Conservation (phyloP, 371 early-diverging fungal species). For the Dinochytrium kinnereticum region DNA sequence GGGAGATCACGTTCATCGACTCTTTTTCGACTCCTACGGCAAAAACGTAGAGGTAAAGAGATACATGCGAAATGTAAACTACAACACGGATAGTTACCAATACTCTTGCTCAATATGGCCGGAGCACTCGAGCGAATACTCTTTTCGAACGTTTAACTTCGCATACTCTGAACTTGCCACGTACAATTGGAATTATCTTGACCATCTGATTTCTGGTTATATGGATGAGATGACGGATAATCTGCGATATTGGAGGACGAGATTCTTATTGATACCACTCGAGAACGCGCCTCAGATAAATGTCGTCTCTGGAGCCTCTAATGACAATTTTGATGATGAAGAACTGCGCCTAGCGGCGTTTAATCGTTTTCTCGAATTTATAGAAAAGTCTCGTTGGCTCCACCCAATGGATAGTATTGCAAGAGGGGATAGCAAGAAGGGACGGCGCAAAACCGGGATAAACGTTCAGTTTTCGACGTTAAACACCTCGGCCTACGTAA, state of each 20-base stretch:
- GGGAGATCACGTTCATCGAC: constrained; percentile 82
- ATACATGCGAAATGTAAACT: constrained; percentile 76
- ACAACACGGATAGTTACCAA: constrained; percentile 58
- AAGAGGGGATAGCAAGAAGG: constrained; percentile 13
- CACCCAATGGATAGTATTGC: constrained; percentile 22
- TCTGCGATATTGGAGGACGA: constrained; percentile 83
- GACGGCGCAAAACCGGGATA: constrained; percentile 8
- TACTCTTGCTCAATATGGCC: constrained; percentile 93
- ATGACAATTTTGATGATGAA: constrained; percentile 83
- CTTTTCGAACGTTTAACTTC: constrained; percentile 65
- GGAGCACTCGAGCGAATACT: constrained; percentile 67
- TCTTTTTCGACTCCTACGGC: constrained; percentile 73
- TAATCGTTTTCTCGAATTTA: constrained; percentile 57
- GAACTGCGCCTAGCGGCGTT: constrained; percentile 88
- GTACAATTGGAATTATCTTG: constrained; percentile 93
- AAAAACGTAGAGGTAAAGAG: constrained; percentile 87
- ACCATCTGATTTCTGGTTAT: constrained; percentile 80
- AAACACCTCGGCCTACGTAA: constrained; percentile 32
- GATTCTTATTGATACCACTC: constrained; percentile 88
- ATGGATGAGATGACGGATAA: constrained; percentile 82
- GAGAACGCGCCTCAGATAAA: constrained; percentile 64
- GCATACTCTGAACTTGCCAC: constrained; percentile 72
- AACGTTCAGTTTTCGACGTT: constrained; percentile 44
- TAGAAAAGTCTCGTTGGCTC: constrained; percentile 44
- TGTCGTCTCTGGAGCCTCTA: constrained; percentile 48